Percentiles rank a stretch among this genome's conserved stretches.
Conservation (phyloP, 139 green algal species). For the Dunaliella primolecta region DNA sequence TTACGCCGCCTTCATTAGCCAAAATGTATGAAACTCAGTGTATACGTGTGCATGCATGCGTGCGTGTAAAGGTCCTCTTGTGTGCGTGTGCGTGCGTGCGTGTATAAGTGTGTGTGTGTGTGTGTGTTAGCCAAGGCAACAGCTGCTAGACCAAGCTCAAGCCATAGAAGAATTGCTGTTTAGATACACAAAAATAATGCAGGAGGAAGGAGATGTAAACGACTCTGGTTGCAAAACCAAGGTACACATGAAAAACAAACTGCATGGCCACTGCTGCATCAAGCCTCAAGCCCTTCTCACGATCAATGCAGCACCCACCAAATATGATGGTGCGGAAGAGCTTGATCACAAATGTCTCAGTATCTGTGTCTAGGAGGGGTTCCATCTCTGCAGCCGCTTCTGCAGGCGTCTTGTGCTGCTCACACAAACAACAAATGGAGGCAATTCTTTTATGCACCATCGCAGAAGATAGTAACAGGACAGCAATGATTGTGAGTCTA, state of each 20-base stretch:
- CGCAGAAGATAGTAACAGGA: background rate
- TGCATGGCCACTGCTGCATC: too few species aligned
- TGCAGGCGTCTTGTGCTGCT: slow-evolving; percentile 20
- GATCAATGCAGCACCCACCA: too few species aligned
- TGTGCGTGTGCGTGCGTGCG: background rate
- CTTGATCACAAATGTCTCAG: slow-evolving; percentile 85
- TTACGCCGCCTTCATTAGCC: too few species aligned
- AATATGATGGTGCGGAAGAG: slow-evolving; percentile 90
- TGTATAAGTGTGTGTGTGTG: background rate
- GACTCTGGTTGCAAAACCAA: too few species aligned
- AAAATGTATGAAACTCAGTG: too few species aligned
- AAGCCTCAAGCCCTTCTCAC: too few species aligned
- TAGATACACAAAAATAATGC: too few species aligned
- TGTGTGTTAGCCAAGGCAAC: too few species aligned
- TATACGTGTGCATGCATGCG: background rate
- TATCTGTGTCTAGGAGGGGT: slow-evolving; percentile 77
- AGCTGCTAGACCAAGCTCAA: too few species aligned
- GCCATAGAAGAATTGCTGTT: too few species aligned
- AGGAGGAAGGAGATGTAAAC: too few species aligned
- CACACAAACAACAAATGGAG: background rate
- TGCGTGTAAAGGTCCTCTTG: background rate
- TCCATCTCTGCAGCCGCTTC: slow-evolving; percentile 64
- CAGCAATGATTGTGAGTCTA: background rate
- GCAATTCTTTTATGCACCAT: background rate
- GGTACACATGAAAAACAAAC: too few species aligned